Evolutionary conservation across 768 basidiomycete species (phyloP), one percentile per base, ranked within the genome.

Genomic region (Phlebiopsis flavidoalba): DNA sequence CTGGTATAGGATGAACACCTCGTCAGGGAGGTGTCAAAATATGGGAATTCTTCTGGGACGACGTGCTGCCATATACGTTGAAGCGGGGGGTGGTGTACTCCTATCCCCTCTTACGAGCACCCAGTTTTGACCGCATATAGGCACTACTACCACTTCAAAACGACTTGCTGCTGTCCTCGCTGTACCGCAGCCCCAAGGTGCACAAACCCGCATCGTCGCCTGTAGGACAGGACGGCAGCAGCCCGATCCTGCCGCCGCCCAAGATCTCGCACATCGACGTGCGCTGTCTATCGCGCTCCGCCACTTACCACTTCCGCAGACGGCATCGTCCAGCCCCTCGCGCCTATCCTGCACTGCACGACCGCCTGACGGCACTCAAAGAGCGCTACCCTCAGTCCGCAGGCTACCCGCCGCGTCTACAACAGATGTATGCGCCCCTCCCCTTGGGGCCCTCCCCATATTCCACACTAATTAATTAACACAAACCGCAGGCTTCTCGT

Each of bases 41-140:
- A 17, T 98, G 95, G 94, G 83, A 81, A 14, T 95, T 96, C 78
- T 97, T 97, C 74, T 96, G 91, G 89, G 89, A 89, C 66, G 86
- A 91, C 62, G 86, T 94, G 26, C 76, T 95, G 7, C 89, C 92
- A 8, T 95, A 8, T 95, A 94, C 69, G 77, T 93, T 36, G 92
- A 94, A 80, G n/a, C n/a, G n/a, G n/a, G 92, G 91, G 58, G 91
- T 93, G 66, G 86, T 79, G 10, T 24, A 77, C 74, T 75, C 76
- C 59, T 17, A 43, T 12, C 40, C 68, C 76, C 37, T 75, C 74
- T 69, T 78, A 59, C 24, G 53, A 24, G 8, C 40, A 19, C 26
- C 22, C 22, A 48, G 5, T 10, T 5, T 21, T 36, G 14, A 22
- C 12, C 6, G 40, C 17, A 12, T 54, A 17, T 61, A 86, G 84